These are phyloP conservation scores for Boletellus ananiceps DNA, from an alignment of 768 basidiomycete genomes.

Conservation along the genomic window DNA sequence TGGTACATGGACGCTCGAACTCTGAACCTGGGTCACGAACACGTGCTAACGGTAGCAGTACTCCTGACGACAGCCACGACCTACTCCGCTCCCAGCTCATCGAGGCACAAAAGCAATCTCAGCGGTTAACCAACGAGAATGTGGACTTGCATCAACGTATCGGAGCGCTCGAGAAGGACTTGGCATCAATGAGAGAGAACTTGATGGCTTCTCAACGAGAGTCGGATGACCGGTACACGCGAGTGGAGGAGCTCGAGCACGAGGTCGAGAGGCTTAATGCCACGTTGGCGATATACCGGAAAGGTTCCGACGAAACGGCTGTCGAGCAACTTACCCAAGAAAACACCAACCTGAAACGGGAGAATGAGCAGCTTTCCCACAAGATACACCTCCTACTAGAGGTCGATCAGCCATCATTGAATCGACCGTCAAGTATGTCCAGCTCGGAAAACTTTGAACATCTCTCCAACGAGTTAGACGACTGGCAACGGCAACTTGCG, in stretches of 20 bases:
- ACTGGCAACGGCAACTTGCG: slow-evolving; percentile 81
- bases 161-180: slow-evolving; percentile 69
- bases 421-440: slow-evolving; percentile 66
- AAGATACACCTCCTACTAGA: slow-evolving; percentile 87
- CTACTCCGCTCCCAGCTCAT: slow-evolving; percentile 63
- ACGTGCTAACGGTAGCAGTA: slow-evolving; percentile 69
- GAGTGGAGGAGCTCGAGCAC: slow-evolving; percentile 75
- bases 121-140: slow-evolving; percentile 69
- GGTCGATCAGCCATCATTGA: slow-evolving; percentile 74
- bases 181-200: slow-evolving; percentile 64
- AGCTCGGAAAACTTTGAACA: slow-evolving; percentile 85
- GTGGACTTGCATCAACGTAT: slow-evolving; percentile 70
- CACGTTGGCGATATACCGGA: slow-evolving; percentile 68
- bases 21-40: slow-evolving; percentile 46
- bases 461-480: slow-evolving; percentile 76
- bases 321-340: slow-evolving; percentile 81
- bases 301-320: slow-evolving; percentile 70
- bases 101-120: slow-evolving; percentile 74
- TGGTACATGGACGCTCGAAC: slow-evolving; percentile 55
- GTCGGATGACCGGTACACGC: slow-evolving; percentile 69
- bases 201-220: slow-evolving; percentile 71
- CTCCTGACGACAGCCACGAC: slow-evolving; percentile 72
- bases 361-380: slow-evolving; percentile 87
- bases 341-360: slow-evolving; percentile 71
- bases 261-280: slow-evolving; percentile 75